Conservation (phyloP, 2,329 filamentous ascomycete species). For the Diaporthe sp. region DNA sequence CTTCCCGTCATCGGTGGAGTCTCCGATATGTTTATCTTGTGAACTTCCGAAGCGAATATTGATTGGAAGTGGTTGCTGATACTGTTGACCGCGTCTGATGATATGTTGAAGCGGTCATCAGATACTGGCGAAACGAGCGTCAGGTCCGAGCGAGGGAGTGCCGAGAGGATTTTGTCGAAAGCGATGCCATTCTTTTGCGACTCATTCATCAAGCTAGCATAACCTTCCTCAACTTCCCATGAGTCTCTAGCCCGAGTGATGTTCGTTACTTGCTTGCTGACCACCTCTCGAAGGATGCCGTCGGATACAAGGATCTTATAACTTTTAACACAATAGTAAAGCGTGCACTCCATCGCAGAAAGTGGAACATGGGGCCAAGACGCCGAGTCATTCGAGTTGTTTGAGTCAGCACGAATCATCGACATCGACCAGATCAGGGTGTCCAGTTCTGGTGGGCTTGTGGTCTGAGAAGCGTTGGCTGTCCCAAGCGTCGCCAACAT, state of each 20-base stretch:
- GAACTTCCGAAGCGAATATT: neutral
- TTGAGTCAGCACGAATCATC: neutral
- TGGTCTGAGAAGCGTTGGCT: neutral
- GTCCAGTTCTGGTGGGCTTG: neutral
- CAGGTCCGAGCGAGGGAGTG: neutral
- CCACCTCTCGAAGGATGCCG: neutral
- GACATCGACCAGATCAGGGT: constrained; percentile 24
- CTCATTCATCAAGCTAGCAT: neutral
- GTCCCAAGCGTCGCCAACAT: constrained; percentile 21
- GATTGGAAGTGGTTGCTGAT: constrained; percentile 10
- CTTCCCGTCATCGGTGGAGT: neutral
- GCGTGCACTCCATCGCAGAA: neutral
- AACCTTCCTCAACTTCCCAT: neutral
- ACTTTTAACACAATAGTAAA: constrained; percentile 7
- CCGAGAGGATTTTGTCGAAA: neutral
- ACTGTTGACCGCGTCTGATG: neutral
- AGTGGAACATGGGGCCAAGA: neutral
- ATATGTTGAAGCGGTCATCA: neutral
- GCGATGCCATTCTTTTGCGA: neutral
- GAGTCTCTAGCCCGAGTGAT: neutral
- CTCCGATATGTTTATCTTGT: neutral
- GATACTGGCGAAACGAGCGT: neutral
- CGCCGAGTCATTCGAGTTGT: neutral
- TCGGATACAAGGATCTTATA: neutral
- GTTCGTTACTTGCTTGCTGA: neutral